These are phyloP conservation scores for Lichina pygmaea DNA, from an alignment of 495 filamentous ascomycete species.

Conservation along the genomic window DNA sequence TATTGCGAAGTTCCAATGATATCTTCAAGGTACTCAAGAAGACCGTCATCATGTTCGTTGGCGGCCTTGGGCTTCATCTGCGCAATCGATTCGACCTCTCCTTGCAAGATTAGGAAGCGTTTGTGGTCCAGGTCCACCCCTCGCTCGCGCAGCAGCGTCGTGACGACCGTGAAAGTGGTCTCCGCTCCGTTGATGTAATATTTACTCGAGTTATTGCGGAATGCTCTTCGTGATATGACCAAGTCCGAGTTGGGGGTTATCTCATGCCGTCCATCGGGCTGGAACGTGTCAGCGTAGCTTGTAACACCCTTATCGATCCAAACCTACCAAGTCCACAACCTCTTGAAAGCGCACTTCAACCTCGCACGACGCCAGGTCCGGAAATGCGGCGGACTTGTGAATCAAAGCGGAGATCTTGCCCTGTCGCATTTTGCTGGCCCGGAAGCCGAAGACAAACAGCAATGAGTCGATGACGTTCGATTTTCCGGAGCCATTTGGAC, in stretches of 20 bases:
- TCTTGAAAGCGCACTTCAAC: slow-evolving; percentile 90
- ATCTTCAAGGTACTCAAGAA: slow-evolving; percentile 91
- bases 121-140: slow-evolving; percentile 96
- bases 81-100: slow-evolving; percentile 93
- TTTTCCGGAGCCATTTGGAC: slow-evolving; percentile 92
- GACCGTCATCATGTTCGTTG: slow-evolving; percentile 83
- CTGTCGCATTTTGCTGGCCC: slow-evolving; percentile 97
- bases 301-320: not conserved
- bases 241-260: slow-evolving; percentile 60
- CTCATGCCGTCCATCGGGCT: slow-evolving; percentile 41
- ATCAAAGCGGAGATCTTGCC: slow-evolving; percentile 95
- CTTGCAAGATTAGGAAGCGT: slow-evolving; percentile 88
- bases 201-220: slow-evolving; percentile 93
- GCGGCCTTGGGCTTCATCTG: slow-evolving; percentile 97
- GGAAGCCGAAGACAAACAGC: slow-evolving; percentile 93
- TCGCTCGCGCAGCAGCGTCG: slow-evolving; percentile 58
- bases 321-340: slow-evolving; percentile 46
- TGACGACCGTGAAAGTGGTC: slow-evolving; percentile 78
- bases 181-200: slow-evolving; percentile 83
- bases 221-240: slow-evolving; percentile 72
- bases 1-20: slow-evolving; percentile 98
- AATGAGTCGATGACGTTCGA: slow-evolving; percentile 97
- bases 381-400: slow-evolving; percentile 73
- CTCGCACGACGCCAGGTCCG: slow-evolving; percentile 70
- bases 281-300: slow-evolving; percentile 5